Base-by-base conservation (phyloP, 768 basidiomycete species). In the Scleroderma citrinum region DNA sequence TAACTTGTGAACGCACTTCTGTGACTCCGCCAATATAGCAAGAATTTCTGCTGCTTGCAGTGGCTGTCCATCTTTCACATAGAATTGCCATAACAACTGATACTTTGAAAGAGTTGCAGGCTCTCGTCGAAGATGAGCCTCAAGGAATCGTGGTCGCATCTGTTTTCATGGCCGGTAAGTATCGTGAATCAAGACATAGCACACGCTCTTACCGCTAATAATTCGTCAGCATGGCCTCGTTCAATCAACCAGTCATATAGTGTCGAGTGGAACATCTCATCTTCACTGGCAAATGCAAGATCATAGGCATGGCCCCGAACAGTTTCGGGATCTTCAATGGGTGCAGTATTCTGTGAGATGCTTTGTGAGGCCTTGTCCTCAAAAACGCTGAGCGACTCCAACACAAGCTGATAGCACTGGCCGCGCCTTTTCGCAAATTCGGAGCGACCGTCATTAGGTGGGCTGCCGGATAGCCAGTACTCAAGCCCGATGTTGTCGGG, bases 41-140 rank as follows among this genome's bases (percentile, higher is more conserved):
- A 98, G 78, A 1, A 95, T 85, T 62, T 88, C 83, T 1, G 96
- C 94, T 2, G 96, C 95, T 38, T 87, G 78, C 40, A 93, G 65
- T 29, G 87, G 87, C 56, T 92, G 87, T 1, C 87, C 86, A 56
- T 90, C 86, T 59, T 95, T 89, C 46, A 95, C 92, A 61, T 96
- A 95, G 69, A 91, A 97, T 59, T 97, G 91, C 96, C 96, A 98
- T 2, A 98, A 72, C 2, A 99, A 70, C 58, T 98, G 90, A 59
- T 78, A 83, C 62, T 93, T 92, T 55, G 87, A 78, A 14, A 87
- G 82, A 1, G 85, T 85, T 1, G 76, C 69, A 17, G 92, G 92
- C 49, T 91, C 87, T 46, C 88, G 79, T 55, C 78, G 76, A 24
- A 98, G 80, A 68, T 94, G 91, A 5, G 83, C 81, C 65, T 96